These are phyloP conservation scores for Kwoniella bestiolae DNA, from an alignment of 768 basidiomycete species.

Conservation along the genomic window DNA sequence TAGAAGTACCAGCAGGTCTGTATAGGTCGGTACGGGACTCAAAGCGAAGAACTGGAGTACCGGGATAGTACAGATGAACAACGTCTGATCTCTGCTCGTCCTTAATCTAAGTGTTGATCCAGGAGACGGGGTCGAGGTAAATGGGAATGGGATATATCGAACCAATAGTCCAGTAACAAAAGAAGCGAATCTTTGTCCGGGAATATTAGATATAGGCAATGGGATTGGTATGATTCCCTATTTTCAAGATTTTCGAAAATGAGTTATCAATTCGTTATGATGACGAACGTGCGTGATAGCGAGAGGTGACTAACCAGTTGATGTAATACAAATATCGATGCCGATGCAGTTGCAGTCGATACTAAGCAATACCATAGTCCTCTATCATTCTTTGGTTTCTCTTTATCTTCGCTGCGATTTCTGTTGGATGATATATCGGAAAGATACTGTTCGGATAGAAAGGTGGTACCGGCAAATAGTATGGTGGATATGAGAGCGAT, in stretches of 20 bases:
- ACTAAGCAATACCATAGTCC: conserved; percentile 3
- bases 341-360: conserved; percentile 8
- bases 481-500: neutral
- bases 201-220: conserved; percentile 18
- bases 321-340: conserved; percentile 8
- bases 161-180: conserved; percentile 28
- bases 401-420: conserved; percentile 14
- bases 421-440: neutral
- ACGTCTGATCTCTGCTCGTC: conserved; percentile 23
- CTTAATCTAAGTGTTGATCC: conserved; percentile 20
- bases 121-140: conserved; percentile 16
- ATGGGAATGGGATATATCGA: conserved; percentile 33
- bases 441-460: conserved; percentile 10
- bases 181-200: conserved; percentile 22
- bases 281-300: conserved; percentile 11
- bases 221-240: conserved; percentile 28
- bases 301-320: conserved; percentile 14
- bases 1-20: conserved; percentile 36
- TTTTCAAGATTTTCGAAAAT: neutral
- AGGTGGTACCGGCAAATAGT: conserved; percentile 16
- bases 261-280: conserved; percentile 3
- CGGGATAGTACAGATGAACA: conserved; percentile 34
- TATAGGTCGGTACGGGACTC: conserved; percentile 28
- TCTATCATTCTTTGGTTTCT: neutral
- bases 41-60: conserved; percentile 48